These are phyloP conservation scores for Carex myosuroides DNA, from an alignment of 176 grass and related monocot species.

Conservation along the genomic window DNA sequence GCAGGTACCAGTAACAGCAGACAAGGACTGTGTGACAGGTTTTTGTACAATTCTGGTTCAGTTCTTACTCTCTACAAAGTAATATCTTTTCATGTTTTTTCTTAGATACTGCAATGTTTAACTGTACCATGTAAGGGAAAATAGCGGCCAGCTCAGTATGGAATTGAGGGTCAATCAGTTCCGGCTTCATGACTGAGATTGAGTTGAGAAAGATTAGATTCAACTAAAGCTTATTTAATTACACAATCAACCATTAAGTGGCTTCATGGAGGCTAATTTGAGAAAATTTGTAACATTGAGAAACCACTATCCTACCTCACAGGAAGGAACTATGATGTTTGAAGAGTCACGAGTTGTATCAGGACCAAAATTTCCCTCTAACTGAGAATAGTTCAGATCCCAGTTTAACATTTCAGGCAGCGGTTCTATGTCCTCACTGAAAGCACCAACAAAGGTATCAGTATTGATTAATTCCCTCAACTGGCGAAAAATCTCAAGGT, in stretches of 20 bases:
- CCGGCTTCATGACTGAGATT: not conserved
- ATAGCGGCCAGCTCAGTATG: not conserved
- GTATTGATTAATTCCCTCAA: slow-evolving; percentile 47
- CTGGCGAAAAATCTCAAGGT: slow-evolving; percentile 46
- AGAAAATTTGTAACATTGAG: not conserved
- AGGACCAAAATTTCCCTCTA: slow-evolving; percentile 19
- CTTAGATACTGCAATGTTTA: not conserved
- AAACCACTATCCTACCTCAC: slow-evolving; percentile 33
- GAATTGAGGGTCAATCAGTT: not conserved
- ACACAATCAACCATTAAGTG: not conserved
- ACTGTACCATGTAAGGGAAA: not conserved
- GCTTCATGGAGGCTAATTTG: not conserved
- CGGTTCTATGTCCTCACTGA: slow-evolving; percentile 21
- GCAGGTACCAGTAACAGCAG: not conserved
- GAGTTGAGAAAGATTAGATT: not conserved
- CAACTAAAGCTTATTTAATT: not conserved
- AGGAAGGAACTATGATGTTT: slow-evolving; percentile 23
- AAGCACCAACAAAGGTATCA: slow-evolving; percentile 22
- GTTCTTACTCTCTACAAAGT: not conserved
- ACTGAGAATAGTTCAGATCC: slow-evolving; percentile 29
- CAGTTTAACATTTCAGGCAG: slow-evolving; percentile 23
- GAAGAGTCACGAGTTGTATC: slow-evolving; percentile 25
- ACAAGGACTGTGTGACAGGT: not conserved
- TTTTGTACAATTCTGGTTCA: not conserved
- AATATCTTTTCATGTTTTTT: not conserved